Base-by-base conservation (phyloP, 345 rosid species). In the Excoecaria cochinchinensis region DNA sequence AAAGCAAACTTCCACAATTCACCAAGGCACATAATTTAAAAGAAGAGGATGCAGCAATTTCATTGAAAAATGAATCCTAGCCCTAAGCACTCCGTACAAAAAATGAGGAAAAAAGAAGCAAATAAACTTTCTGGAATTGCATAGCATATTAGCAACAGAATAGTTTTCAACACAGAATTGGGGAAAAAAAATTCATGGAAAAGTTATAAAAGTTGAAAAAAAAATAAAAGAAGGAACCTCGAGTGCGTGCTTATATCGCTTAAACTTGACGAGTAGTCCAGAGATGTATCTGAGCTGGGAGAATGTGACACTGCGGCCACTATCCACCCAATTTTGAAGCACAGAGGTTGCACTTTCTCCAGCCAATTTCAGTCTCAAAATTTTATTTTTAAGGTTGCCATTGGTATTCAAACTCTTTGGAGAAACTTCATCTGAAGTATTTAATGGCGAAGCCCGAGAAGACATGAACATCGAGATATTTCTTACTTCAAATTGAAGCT, bases 161-260 rank as follows among this genome's bases (percentile, higher is more conserved):
- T n/a, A 56, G 0, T 3, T 17, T 17, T 31, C 22, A 56, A 21
- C n/a, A 56, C 21, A 7, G 60, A 56, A n/a, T 19, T 6, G 60
- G 25, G 10, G 10, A 19, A 24, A 59, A 25, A 14, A 25, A 11
- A 59, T 6, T 25, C 13, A 24, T 12, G 10, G 31, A 3, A 25
- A 57, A 22, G 6, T 57, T 22, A n/a, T 56, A 4, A 57, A 21
- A 13, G 36, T 21, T 16, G 69, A n/a, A 48, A 63, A 48, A 63
- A 8, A 36, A 47, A 9, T 22, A 6, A 51, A 46, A 3, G 67
- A 50, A 16, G 39, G 68, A 67, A 90, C 92, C 91, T 90, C 82
- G 62, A 87, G 89, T 6, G 91, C 89, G 60, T 82, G 82, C 50
- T 82, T 74, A 79, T 79, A 79, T 67, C 90, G 85, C 74, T 74